These are phyloP conservation scores for Sophora flavescens DNA, from an alignment of 306 rosid species.

Conservation along the genomic window DNA sequence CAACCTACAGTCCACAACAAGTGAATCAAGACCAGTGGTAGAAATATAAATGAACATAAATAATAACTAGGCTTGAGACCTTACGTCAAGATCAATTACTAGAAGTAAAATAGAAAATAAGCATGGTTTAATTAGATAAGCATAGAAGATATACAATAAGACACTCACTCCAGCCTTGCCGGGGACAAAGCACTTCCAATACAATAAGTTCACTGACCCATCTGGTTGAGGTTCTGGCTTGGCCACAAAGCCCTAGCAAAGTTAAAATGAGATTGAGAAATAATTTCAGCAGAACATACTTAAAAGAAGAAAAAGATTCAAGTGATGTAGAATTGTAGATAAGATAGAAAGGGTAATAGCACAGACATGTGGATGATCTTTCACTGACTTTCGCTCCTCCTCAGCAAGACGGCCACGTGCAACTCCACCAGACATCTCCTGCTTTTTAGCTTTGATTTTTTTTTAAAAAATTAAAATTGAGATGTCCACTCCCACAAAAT, in stretches of 20 bases:
- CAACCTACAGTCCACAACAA: not conserved
- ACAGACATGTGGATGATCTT: conserved; percentile 47
- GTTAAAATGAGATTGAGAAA: not conserved
- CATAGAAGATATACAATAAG: not conserved
- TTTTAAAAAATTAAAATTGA: not conserved
- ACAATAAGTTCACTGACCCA: conserved; percentile 50
- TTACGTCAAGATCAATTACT: not conserved
- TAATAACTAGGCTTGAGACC: not conserved
- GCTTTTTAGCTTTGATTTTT: not conserved
- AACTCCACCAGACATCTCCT: conserved; percentile 39
- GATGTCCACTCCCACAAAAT: not conserved
- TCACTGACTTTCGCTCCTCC: conserved; percentile 46
- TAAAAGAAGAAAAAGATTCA: not conserved
- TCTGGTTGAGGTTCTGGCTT: conserved; percentile 42
- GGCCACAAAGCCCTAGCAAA: conserved; percentile 47
- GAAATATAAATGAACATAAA: not conserved
- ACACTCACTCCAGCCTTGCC: conserved; percentile 47
- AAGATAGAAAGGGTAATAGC: not conserved
- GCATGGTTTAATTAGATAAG: not conserved
- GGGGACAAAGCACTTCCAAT: conserved; percentile 48
- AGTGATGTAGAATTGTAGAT: not conserved
- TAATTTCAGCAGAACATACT: not conserved
- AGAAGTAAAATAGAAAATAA: not conserved
- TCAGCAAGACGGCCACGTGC: conserved; percentile 47
- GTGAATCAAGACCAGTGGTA: not conserved